Evolutionary conservation across 345 rosid genomes (phyloP), one percentile per base, ranked within the genome.

Genomic region (Dipteronia dyeriana): DNA sequence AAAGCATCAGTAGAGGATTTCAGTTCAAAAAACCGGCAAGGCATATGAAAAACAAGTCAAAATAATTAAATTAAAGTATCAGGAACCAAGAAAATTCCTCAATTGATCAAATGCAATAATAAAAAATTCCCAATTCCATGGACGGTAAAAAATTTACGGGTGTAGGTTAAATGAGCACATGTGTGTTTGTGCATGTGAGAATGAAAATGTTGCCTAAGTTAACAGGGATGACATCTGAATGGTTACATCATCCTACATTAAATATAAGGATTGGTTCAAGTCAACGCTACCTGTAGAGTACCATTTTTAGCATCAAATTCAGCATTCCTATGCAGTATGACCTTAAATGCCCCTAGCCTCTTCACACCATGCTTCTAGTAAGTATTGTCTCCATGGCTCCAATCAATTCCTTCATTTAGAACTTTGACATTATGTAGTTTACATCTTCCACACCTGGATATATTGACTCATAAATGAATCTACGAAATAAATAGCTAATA

Each of bases 291-390:
- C 97, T 93, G 80, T 81, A 95, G 39, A 72, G 86, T 85, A 67
- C 91, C 97, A 61, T 91, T 78, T 68, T 60, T 81, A 61, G 98
- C 99, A 90, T 93, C 97, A 74, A 95, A 90, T 84, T 95, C 99
- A 45, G 98, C 93, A 85, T 92, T 93, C 73, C 99, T 98, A 61
- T 92, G 93, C 66, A 95, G 83, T 63, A 88, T 86, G 79, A 95
- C 79, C 81, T 89, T 93, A 76, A 90, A 78, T 59, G 89, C 85
- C 81, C 89, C 97, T 62, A 86, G 77, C 79, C 95, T 85, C 67
- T 78, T 80, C 68, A 95, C 90, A 73, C 88, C 87, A 82, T 90
- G 94, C 86, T 91, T 90, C 99, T 98, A 95, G 86, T 88, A 95
- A 74, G 89, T 84, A 78, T 93, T 93, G 77, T 89, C 88, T 73